Evolutionary conservation across 2,329 filamentous ascomycete species (phyloP).

Genomic region (Colletotrichum truncatum): DNA sequence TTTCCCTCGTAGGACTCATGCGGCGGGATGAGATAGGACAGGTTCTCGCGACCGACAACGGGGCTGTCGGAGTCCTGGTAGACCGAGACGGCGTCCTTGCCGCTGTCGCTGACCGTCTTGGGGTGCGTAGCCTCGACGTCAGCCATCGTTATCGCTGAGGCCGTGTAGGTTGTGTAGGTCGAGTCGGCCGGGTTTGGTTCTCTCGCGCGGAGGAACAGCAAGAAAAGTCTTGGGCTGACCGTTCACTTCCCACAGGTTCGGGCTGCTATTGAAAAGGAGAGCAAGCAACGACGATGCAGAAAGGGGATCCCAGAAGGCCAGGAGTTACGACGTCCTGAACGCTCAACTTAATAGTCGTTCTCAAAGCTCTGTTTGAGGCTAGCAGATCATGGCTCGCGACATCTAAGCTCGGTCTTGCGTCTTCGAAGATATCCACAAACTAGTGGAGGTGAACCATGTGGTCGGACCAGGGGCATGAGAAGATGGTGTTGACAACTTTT

Average conservation of each 20-base stretch:
- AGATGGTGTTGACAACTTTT: constrained; percentile 24
- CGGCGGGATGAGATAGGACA: constrained; percentile 47
- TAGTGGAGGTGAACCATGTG: constrained; percentile 29
- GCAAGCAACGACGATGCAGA: constrained; percentile 4
- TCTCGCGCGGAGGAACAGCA: neutral
- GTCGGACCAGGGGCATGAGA: constrained; percentile 19
- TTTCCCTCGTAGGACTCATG: constrained; percentile 65
- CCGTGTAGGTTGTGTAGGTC: neutral
- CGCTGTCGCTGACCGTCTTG: constrained; percentile 30
- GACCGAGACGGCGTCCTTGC: constrained; percentile 33
- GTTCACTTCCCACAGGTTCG: neutral
- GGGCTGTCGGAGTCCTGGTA: constrained; percentile 36
- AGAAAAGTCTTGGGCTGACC: neutral
- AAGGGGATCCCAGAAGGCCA: neutral
- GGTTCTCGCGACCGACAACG: constrained; percentile 48
- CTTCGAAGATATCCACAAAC: constrained; percentile 28
- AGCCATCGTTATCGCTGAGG: constrained; percentile 32
- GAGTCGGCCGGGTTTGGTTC: neutral
- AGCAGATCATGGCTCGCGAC: constrained; percentile 27
- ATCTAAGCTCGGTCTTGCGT: constrained; percentile 29
- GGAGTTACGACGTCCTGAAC: neutral
- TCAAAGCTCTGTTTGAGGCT: constrained; percentile 19
- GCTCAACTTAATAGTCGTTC: constrained; percentile 26
- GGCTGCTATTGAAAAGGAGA: neutral
- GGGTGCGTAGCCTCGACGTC: constrained; percentile 38